Percentiles rank a stretch among this genome's conserved stretches.
Evolutionary conservation across 2,329 filamentous ascomycete genomes (phyloP).

Genomic region (Fusarium caatingaense): DNA sequence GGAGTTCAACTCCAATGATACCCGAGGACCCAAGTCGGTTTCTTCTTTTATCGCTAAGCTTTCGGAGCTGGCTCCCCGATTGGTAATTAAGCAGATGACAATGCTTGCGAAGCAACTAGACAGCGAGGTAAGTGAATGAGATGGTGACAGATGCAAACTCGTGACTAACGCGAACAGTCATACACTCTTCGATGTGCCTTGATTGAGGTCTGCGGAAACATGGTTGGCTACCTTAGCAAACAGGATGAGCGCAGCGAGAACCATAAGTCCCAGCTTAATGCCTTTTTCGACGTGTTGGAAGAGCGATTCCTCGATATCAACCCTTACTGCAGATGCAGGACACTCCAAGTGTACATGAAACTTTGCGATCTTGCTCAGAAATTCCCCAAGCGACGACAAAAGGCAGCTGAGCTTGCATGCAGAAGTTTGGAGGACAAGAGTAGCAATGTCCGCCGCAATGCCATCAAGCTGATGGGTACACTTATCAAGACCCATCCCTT

Average conservation of each 20-base stretch:
- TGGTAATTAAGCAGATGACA: constrained; percentile 98
- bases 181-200: constrained; percentile 93
- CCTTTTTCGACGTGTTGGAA: constrained; percentile 96
- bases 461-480: constrained; percentile 89
- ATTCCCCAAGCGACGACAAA: constrained; percentile 91
- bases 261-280: constrained; percentile 93
- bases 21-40: constrained; percentile 93
- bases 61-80: constrained; percentile 88
- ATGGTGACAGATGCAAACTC: background rate
- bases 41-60: constrained; percentile 93
- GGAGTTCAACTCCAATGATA: constrained; percentile 97
- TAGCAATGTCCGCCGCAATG: constrained; percentile 94
- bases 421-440: constrained; percentile 97
- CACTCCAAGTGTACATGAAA: constrained; percentile 92
- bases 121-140: constrained; percentile 75
- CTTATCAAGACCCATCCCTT: constrained; percentile 96
- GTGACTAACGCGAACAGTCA: constrained; percentile 65
- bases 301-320: constrained; percentile 97
- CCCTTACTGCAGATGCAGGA: constrained; percentile 91
- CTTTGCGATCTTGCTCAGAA: constrained; percentile 96
- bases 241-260: constrained; percentile 93
- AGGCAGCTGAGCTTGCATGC: constrained; percentile 85
- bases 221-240: constrained; percentile 89
- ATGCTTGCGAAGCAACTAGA: constrained; percentile 94
- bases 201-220: constrained; percentile 96